Base-by-base conservation (phyloP, 768 basidiomycete genomes). In the Hydnomerulius pinastri region DNA sequence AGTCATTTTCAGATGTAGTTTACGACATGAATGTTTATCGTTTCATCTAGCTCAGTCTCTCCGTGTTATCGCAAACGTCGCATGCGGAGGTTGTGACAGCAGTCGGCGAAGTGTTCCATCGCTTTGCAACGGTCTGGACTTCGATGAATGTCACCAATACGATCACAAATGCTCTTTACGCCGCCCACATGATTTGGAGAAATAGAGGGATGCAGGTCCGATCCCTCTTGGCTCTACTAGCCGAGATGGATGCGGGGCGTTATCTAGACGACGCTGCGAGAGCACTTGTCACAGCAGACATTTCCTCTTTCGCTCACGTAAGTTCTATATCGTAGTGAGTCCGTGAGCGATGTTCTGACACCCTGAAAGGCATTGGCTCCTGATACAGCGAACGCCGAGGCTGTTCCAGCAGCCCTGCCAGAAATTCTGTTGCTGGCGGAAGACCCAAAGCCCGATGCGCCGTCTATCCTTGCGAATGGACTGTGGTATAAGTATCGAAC, bases 401-500 rank as follows among this genome's bases (percentile, higher is more conserved):
- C 43, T 12, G 75, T 72, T 2, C 77, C 77, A 13, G 48, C 48
- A 1, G 68, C 65, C 35, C 66, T 78, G 9, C 82, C 85, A 0
- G 88, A 90, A 63, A 87, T 90, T 32, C 70, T 87, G 17, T 63
- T 82, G 7, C 77, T 90, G n/a, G 78, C 80, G 4, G 78, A 75
- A 9, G 81, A 88, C 60, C 67, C 75, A 3, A 76, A 78, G 43
- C 71, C 72, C 0, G 82, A 85, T 50, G 87, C 83, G 5, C 79
- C 87, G 2, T 83, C 83, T 1, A 77, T 79, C 40, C 80, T 92
- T 18, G 90, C 89, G 0, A 87, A 86, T 57, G 78, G 79, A 39
- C 72, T 92, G 12, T 92, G 90, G 90, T 87, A 88, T 67, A 87
- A 88, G 62, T 91, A 91, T 58, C 82, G 86, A 36, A 81, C 80